These are phyloP conservation scores for Diaporthe sp. DNA, from an alignment of 2,329 filamentous ascomycete genomes.

Conservation along the genomic window DNA sequence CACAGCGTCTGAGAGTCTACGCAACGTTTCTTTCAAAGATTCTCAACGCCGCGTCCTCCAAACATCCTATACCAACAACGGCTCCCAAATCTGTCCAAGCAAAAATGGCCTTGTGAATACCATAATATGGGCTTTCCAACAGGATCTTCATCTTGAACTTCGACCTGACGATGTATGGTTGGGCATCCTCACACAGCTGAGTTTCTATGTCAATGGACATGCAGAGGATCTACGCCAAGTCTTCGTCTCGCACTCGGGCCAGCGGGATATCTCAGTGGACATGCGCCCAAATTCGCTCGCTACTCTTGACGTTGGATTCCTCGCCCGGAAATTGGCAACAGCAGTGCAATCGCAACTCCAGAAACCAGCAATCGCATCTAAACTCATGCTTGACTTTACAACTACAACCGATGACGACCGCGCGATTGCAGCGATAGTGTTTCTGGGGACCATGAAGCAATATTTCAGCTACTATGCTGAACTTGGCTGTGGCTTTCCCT, in stretches of 20 bases:
- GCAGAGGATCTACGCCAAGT: constrained; percentile 56
- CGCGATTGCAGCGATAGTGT: constrained; percentile 57
- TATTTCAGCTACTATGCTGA: constrained; percentile 57
- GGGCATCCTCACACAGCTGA: constrained; percentile 62
- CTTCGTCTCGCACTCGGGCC: constrained; percentile 57
- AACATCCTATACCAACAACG: no score
- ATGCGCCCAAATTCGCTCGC: constrained; percentile 25
- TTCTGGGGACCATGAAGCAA: constrained; percentile 64
- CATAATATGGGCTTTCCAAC: constrained; percentile 55
- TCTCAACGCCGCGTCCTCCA: no score
- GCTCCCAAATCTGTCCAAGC: not conserved
- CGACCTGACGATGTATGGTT: constrained; percentile 68
- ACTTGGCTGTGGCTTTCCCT: constrained; percentile 61
- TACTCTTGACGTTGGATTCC: constrained; percentile 42
- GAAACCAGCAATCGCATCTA: constrained; percentile 55
- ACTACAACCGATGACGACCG: constrained; percentile 61
- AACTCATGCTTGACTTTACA: constrained; percentile 65
- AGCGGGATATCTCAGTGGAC: constrained; percentile 43
- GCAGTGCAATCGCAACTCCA: constrained; percentile 56
- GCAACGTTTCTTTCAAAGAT: no score
- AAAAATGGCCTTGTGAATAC: constrained; percentile 54
- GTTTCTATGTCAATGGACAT: constrained; percentile 59
- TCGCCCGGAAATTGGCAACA: constrained; percentile 52
- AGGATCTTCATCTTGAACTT: constrained; percentile 59
- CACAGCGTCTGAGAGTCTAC: no score